phyloP scores from a whole-genome alignment of 148 eudicot species.

The Dianthus caryophyllus region DNA sequence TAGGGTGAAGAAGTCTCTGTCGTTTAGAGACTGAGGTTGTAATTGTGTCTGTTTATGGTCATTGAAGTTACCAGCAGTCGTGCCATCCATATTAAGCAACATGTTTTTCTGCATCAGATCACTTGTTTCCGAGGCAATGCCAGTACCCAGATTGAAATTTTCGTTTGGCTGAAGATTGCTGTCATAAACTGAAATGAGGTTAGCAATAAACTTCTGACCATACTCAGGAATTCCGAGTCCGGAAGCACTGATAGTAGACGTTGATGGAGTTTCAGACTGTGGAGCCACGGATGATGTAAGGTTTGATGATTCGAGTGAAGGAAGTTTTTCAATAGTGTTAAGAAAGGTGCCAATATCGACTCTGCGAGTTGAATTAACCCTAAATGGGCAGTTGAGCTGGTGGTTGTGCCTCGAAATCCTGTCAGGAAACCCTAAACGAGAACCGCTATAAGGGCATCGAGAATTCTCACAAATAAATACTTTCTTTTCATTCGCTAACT shows the following conservation, averaged over 20 bases:
- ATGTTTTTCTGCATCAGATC: constrained; percentile 27
- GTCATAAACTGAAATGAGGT: constrained; percentile 38
- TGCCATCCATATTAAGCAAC: constrained; percentile 18
- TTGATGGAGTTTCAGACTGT: constrained; percentile 22
- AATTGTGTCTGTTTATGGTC: no score
- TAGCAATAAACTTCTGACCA: constrained; percentile 35
- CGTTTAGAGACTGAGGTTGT: constrained; percentile 22
- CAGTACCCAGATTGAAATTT: constrained; percentile 29
- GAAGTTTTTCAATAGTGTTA: constrained; percentile 15
- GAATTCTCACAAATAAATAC: constrained; percentile 38
- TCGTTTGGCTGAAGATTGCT: constrained; percentile 12
- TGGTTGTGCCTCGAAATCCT: constrained; percentile 51
- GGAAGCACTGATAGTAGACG: constrained; percentile 23
- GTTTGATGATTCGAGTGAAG: constrained; percentile 15
- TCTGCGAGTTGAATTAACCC: constrained; percentile 22
- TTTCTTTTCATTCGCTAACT: constrained; percentile 28
- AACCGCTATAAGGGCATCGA: constrained; percentile 46
- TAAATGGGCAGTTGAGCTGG: constrained; percentile 38
- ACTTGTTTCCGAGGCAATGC: constrained; percentile 41
- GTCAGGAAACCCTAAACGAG: constrained; percentile 41
- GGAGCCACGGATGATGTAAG: constrained; percentile 23
- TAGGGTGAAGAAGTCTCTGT: constrained; percentile 14
- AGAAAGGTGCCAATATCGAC: constrained; percentile 27
- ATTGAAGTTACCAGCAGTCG: constrained; percentile 17
- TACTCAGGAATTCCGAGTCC: constrained; percentile 40